These are phyloP conservation scores for Pelargonium nanum DNA, from an alignment of 345 rosid species.

Conservation along the genomic window DNA sequence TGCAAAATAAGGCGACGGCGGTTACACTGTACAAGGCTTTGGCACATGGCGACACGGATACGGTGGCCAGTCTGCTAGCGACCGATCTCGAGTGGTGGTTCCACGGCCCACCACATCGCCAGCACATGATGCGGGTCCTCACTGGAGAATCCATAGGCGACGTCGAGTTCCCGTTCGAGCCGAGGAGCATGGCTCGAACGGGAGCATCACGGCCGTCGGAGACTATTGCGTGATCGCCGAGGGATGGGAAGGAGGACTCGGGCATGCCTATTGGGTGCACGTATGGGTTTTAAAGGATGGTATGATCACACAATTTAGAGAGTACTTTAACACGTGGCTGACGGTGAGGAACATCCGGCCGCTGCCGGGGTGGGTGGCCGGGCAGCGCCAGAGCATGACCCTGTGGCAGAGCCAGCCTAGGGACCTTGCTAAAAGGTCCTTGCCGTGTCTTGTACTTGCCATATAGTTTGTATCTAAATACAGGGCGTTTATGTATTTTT, in stretches of 20 bases:
- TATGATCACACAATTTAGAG: conserved; percentile 57
- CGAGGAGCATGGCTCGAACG: too few species aligned
- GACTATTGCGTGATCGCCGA: conserved; percentile 59
- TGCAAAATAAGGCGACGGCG: conserved; percentile 62
- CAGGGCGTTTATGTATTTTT: too few species aligned
- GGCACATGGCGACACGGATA: conserved; percentile 48
- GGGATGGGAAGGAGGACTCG: conserved; percentile 96
- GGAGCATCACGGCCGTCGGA: too few species aligned
- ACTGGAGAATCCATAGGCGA: conserved; percentile 34
- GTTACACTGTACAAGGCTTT: conserved; percentile 65
- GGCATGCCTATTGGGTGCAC: conserved; percentile 76
- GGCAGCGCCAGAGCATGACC: conserved; percentile 16
- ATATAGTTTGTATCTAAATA: too few species aligned
- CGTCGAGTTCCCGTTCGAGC: too few species aligned
- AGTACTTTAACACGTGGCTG: conserved; percentile 82
- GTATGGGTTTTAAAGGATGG: conserved; percentile 68
- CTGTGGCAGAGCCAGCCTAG: conserved; percentile 76
- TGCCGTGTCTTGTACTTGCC: conserved; percentile 63
- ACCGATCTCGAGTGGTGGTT: conserved; percentile 93
- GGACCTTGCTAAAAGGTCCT: conserved; percentile 45
- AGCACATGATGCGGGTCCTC: conserved; percentile 83
- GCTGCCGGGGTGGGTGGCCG: conserved; percentile 30
- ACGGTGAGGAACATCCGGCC: conserved; percentile 39
- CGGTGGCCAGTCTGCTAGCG: conserved; percentile 54
- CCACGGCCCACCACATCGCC: conserved; percentile 90